Evolutionary conservation across 352 stramenopile genomes (phyloP), one percentile per base, ranked within the genome.

Genomic region (Globisporangium alternatum): DNA sequence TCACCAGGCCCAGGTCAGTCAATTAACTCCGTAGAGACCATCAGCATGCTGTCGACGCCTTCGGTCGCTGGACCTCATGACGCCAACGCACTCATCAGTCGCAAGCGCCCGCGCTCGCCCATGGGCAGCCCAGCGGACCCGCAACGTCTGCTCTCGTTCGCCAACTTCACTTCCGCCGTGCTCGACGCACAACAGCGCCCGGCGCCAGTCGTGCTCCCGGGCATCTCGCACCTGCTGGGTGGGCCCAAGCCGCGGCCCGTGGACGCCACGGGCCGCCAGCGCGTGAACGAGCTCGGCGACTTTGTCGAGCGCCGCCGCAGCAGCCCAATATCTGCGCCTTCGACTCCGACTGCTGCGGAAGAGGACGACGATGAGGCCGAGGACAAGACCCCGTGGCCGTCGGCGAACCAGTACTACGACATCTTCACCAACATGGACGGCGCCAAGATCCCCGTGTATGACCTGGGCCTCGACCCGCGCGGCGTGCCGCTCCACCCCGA

Each of bases 381-480:
- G 39, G 81, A 90, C 71, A 90, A 90, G 75, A 88, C 81, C 7
- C 83, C 81, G n/a, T 90, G 81, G 83, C 83, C 81, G 21, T 89
- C 83, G 44, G 83, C 83, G 4, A 81, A 68, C 55, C 76, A 90
- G 61, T 90, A 91, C 72, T 66, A 77, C 56, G 69, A 80, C 43
- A 74, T 91, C 37, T 77, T 91, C 48, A 68, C 62, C 43, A 63
- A 73, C 43, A 68, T 72, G 56, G 64, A 71, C 41, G 70, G 67
- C 17, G 58, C 68, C 25, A 64, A 74, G 35, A 83, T 91, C 56
- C 81, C 79, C 0, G 67, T 91, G 28, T 91, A 89, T 68, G 81
- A 91, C 57, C 65, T 91, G 13, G 83, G 83, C 5, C 69, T 90
- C n/a, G 83, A 90, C 60, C 74, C 81, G 13, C 78, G 83, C n/a